These are phyloP conservation scores for Globisporangium irregulare DNA, from an alignment of 352 stramenopile species.

Conservation along the genomic window DNA sequence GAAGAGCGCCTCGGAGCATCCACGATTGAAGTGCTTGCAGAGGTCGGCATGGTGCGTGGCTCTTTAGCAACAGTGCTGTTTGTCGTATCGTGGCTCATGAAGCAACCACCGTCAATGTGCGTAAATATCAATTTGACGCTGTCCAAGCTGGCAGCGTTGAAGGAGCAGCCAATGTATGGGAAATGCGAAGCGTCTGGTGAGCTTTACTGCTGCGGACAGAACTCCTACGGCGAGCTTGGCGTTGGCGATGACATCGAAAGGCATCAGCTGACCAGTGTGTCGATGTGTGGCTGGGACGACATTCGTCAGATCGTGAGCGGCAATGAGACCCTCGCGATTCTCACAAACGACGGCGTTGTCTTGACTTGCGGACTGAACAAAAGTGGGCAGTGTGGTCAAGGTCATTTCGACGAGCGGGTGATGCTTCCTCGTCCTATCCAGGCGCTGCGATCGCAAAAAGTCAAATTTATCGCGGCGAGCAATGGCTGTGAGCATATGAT, in stretches of 20 bases:
- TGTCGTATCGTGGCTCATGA: constrained; percentile 69
- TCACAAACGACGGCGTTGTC: constrained; percentile 81
- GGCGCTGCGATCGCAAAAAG: constrained; percentile 66
- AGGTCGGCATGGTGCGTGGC: constrained; percentile 68
- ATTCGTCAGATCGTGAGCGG: constrained; percentile 82
- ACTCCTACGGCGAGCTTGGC: constrained; percentile 86
- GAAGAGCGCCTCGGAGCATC: constrained; percentile 36
- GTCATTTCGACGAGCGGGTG: constrained; percentile 84
- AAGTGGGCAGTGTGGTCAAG: constrained; percentile 84
- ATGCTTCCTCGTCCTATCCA: constrained; percentile 81
- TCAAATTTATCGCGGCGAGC: constrained; percentile 82
- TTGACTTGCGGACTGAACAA: constrained; percentile 87
- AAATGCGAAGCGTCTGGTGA: constrained; percentile 83
- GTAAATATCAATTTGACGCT: constrained; percentile 60
- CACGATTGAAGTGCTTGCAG: constrained; percentile 73
- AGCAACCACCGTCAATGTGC: constrained; percentile 36
- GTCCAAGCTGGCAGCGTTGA: constrained; percentile 68
- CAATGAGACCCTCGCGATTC: constrained; percentile 77
- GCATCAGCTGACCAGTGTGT: constrained; percentile 72
- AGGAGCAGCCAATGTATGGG: constrained; percentile 85
- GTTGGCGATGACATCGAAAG: constrained; percentile 84
- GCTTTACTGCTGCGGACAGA: constrained; percentile 86
- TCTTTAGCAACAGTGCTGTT: constrained; percentile 71
- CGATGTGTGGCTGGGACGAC: constrained; percentile 80
- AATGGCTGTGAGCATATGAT: constrained; percentile 90